A percentile compares a stretch with the other conserved stretches of the same genome.
Conservation (phyloP, 2,329 filamentous ascomycete species). For the Pseudocercospora ulei region DNA sequence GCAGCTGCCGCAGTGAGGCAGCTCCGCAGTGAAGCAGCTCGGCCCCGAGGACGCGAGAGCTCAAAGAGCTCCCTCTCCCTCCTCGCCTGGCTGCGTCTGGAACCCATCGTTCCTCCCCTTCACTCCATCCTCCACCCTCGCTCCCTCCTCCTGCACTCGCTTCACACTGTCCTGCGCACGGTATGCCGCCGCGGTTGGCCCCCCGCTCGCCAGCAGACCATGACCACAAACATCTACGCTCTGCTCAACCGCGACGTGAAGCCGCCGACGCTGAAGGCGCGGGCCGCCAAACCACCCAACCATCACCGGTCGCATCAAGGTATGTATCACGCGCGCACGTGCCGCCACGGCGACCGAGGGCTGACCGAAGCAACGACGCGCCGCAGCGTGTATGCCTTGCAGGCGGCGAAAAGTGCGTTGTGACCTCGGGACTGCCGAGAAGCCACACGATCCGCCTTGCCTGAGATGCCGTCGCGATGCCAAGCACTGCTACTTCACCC, state of each 20-base stretch:
- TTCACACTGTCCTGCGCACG: too few species aligned
- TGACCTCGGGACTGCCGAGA: slow-evolving; percentile 67
- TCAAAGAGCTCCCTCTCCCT: too few species aligned
- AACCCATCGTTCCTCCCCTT: too few species aligned
- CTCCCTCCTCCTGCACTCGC: too few species aligned
- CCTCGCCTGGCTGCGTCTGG: too few species aligned
- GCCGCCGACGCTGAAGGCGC: slow-evolving; percentile 19
- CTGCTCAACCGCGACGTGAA: slow-evolving; percentile 18
- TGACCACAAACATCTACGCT: too few species aligned
- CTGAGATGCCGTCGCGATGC: slow-evolving; percentile 86
- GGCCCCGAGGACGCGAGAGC: too few species aligned
- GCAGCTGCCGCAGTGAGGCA: too few species aligned
- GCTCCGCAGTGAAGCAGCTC: too few species aligned
- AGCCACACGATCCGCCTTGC: slow-evolving; percentile 86
- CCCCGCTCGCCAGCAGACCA: too few species aligned
- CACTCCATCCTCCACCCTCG: too few species aligned
- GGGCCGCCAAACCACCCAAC: slow-evolving; percentile 12
- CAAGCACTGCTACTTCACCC: slow-evolving; percentile 95
- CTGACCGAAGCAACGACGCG: background rate
- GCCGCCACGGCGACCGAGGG: background rate
- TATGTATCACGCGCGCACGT: slow-evolving; percentile 13
- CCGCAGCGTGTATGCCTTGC: slow-evolving; percentile 46
- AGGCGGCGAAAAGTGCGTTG: slow-evolving; percentile 50
- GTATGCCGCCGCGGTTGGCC: too few species aligned
- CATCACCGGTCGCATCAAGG: slow-evolving; percentile 29